Conservation (phyloP, 495 filamentous ascomycete genomes). For the Aspergillus asperescens region DNA sequence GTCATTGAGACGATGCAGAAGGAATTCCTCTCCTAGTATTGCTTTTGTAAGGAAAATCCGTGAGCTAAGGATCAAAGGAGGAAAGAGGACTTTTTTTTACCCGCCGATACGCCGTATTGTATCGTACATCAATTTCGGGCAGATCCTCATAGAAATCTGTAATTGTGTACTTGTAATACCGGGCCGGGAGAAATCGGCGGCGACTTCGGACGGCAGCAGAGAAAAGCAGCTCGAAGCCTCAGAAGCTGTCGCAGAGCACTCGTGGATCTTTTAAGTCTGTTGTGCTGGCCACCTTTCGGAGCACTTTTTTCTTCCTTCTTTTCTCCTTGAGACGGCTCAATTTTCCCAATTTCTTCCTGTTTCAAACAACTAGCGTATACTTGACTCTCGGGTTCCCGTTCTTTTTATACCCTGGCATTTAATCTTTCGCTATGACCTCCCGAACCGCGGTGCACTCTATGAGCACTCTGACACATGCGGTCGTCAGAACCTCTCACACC, state of each 20-base stretch:
- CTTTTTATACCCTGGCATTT: background rate
- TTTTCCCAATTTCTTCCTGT: background rate
- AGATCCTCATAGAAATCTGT: background rate
- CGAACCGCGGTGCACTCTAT: constrained; percentile 46
- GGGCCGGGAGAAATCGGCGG: constrained; percentile 40
- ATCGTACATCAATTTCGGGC: constrained; percentile 17
- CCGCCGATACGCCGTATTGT: constrained; percentile 19
- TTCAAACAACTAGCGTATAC: background rate
- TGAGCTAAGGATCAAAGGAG: background rate
- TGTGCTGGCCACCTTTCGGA: constrained; percentile 10
- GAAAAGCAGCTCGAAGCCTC: constrained; percentile 2
- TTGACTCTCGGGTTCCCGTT: background rate
- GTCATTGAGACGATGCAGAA: constrained; percentile 28
- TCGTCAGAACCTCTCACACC: constrained; percentile 15
- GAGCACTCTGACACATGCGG: constrained; percentile 38
- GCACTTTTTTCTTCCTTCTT: constrained; percentile 11
- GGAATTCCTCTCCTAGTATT: constrained; percentile 10
- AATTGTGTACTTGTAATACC: constrained; percentile 26
- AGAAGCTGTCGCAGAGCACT: constrained; percentile 1
- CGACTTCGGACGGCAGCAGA: constrained; percentile 18
- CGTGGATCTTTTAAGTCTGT: constrained; percentile 9
- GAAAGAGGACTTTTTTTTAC: constrained; percentile 19
- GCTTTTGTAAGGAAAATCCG: background rate
- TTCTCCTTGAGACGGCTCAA: constrained; percentile 3
- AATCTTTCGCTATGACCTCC: constrained; percentile 23